phyloP scores from a whole-genome alignment of 345 rosid species.

The Citrus maxima region DNA sequence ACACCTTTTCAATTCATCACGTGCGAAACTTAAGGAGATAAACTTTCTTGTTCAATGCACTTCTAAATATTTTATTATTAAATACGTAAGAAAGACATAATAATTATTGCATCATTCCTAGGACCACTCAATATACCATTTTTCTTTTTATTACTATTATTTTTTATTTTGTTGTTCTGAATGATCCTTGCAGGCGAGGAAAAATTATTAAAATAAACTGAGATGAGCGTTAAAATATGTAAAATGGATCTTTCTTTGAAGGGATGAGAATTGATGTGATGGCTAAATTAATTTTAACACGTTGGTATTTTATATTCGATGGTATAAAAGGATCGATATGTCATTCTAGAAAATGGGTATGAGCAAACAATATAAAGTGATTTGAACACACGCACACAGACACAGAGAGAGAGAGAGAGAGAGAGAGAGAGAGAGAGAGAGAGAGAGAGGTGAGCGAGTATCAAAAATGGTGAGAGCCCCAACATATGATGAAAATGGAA shows the following conservation, averaged over 20 bases:
- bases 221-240: not conserved
- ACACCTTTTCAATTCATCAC: not conserved
- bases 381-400: too few species aligned
- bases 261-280: not conserved
- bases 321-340: not conserved
- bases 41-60: not conserved
- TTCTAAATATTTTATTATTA: not conserved
- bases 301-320: not conserved
- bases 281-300: not conserved
- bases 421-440: not conserved
- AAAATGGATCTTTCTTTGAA: not conserved
- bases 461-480: conserved; percentile 37
- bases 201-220: too few species aligned
- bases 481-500: conserved; percentile 29
- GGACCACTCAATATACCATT: not conserved
- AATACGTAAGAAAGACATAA: not conserved
- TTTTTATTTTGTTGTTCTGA: too few species aligned
- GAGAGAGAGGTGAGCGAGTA: not conserved
- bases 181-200: too few species aligned
- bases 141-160: too few species aligned
- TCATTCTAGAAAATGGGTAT: not conserved
- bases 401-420: not conserved
- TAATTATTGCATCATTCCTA: not conserved
- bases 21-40: not conserved
- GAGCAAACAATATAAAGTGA: not conserved